phyloP scores from a whole-genome alignment of 139 green algal species.

The Micractinium conductrix region DNA sequence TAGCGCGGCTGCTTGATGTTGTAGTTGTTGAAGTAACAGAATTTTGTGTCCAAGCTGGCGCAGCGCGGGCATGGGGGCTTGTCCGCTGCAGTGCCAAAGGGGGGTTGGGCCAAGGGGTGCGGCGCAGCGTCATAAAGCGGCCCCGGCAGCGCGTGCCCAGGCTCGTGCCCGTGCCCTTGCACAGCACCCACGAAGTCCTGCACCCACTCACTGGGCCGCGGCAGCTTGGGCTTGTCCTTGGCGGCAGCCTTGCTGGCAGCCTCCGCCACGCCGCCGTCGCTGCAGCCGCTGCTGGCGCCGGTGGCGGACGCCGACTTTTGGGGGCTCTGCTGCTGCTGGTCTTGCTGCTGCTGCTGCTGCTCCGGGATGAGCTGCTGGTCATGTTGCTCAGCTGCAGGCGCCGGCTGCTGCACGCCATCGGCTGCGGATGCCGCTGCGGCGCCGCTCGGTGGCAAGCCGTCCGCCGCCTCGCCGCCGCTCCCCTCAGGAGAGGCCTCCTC shows the following conservation, averaged over 20 bases:
- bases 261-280: background rate
- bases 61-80: conserved; percentile 82
- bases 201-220: conserved; percentile 1
- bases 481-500: no score
- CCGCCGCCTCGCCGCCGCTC: no score
- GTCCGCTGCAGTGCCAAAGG: conserved; percentile 2
- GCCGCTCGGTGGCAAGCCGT: no score
- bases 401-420: background rate
- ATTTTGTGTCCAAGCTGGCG: conserved; percentile 83
- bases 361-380: background rate
- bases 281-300: no score
- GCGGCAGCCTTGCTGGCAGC: background rate
- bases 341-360: background rate
- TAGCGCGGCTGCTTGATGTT: conserved; percentile 94
- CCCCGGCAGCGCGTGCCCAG: no score
- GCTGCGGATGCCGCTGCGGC: background rate
- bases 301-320: background rate
- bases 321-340: background rate
- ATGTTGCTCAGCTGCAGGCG: background rate
- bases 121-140: no score
- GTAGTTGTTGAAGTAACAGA: conserved; percentile 98
- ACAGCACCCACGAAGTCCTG: background rate
- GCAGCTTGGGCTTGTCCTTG: conserved; percentile 25
- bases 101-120: no score
- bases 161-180: background rate